Evolutionary conservation across 2,329 filamentous ascomycete species (phyloP), one percentile per base, ranked within the genome.

Genomic region (Orbilia oligospora): DNA sequence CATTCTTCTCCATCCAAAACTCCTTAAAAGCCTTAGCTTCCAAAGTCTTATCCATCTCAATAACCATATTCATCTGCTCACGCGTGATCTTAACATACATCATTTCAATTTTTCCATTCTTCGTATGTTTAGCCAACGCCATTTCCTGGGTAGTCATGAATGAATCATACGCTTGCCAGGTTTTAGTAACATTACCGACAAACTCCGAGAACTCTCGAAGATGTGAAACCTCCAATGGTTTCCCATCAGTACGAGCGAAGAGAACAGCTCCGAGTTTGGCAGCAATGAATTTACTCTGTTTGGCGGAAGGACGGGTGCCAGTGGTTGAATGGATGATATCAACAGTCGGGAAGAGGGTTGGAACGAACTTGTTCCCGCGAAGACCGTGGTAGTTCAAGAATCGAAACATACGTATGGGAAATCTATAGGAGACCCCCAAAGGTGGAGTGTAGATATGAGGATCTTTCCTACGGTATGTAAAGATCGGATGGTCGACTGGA

Each of bases 1-100:
- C 44, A 27, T 53, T 27, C 24, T n/a, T 27, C 64, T 41, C 48
- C n/a, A 61, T 58, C 75, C 75, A 78, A 58, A 51, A 78, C 33
- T 51, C 46, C 27, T 14, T 48, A n/a, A 72, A 78, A 0, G 68
- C 68, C 9, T 51, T 46, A 6, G 14, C 6, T 14, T 78, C 75
- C 41, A 78, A 36, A 51, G 53, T 72, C 18, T 44, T 24, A 58
- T 72, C 67, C 68, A 78, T 72, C 27, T 51, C 10, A 18, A 53
- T 46, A 5, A 72, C 67, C 20, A 78, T 33, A 10, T 44, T 24
- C 1, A 68, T 24, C 10, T 78, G 63, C 22, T 56, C 38, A 16
- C 10, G 3, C 9, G 44, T 24, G 36, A 33, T 24, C n/a, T 6
- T 12, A 20, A 20, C 18, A 33, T n/a, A n/a, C 14, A 9, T 14